Evolutionary conservation across 106 monocot genomes (phyloP).

Genomic region (Apostasia shenzhenica): DNA sequence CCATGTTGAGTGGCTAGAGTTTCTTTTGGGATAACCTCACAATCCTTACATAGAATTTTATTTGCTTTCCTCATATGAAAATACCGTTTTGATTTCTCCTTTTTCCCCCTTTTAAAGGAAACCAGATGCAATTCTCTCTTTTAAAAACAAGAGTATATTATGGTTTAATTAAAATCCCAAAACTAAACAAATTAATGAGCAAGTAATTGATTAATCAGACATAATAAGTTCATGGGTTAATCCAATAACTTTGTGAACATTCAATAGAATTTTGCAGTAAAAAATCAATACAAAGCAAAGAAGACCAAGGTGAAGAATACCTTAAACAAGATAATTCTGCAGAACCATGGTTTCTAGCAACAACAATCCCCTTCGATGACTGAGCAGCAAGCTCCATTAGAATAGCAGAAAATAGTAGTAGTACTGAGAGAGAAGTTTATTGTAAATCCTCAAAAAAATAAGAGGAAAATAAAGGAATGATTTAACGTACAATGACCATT

Average conservation of each 20-base stretch:
- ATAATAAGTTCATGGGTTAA: too few relatives aligned
- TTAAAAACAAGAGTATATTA: too few relatives aligned
- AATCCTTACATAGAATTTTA: too few relatives aligned
- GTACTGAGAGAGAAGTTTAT: slow-evolving; percentile 33
- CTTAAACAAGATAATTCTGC: slow-evolving; percentile 52
- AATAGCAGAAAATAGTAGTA: slow-evolving; percentile 79
- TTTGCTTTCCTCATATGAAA: too few relatives aligned
- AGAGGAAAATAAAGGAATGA: neutral
- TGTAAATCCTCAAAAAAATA: neutral
- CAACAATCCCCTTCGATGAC: slow-evolving; percentile 77
- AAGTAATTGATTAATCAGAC: too few relatives aligned
- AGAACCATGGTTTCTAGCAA: slow-evolving; percentile 28
- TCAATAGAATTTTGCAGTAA: neutral
- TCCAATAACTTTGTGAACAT: neutral
- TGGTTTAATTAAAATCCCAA: too few relatives aligned
- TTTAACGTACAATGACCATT: neutral
- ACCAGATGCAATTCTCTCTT: too few relatives aligned
- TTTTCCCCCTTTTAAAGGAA: too few relatives aligned
- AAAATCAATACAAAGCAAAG: neutral
- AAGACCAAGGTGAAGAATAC: slow-evolving; percentile 22
- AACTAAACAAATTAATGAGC: too few relatives aligned
- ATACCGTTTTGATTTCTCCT: too few relatives aligned
- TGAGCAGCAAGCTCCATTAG: slow-evolving; percentile 94
- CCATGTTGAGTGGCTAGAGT: too few relatives aligned
- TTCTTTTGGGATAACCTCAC: too few relatives aligned